Percentiles rank a stretch among this genome's conserved stretches.
Evolutionary conservation across 805 yeast genomes (phyloP).

Genomic region (Kodamaea neixiangensis): DNA sequence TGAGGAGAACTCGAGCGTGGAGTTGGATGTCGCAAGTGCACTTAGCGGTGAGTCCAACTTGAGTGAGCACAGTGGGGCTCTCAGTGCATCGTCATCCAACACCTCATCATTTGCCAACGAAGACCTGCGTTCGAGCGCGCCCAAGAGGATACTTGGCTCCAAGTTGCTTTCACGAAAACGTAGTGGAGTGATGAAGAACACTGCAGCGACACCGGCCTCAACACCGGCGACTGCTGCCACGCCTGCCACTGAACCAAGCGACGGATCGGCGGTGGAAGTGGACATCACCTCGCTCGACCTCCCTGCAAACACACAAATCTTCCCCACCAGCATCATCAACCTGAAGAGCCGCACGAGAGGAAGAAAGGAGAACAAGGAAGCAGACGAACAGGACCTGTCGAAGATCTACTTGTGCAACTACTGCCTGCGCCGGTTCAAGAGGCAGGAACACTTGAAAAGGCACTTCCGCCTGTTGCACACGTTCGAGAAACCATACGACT

Average conservation of each 20-base stretch:
- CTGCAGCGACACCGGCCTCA: neutral
- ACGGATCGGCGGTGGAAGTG: conserved; percentile 30
- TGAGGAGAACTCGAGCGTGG: conserved; percentile 14
- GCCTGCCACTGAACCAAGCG: neutral
- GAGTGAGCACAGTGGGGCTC: neutral
- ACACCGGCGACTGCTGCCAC: neutral
- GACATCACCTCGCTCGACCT: conserved; percentile 41
- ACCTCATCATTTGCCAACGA: conserved; percentile 8
- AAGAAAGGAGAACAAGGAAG: conserved; percentile 61
- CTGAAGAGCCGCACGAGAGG: conserved; percentile 52
- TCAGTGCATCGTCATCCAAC: conserved; percentile 7
- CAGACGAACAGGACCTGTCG: conserved; percentile 48
- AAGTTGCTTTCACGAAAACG: conserved; percentile 37
- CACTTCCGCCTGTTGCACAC: conserved; percentile 75
- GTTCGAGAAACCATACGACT: conserved; percentile 68
- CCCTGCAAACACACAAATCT: conserved; percentile 41
- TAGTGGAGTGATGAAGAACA: conserved; percentile 6
- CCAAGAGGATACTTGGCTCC: conserved; percentile 42
- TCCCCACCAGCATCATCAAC: conserved; percentile 34
- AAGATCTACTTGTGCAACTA: conserved; percentile 65
- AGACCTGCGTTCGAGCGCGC: conserved; percentile 21
- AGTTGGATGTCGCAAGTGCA: conserved; percentile 6
- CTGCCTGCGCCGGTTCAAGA: conserved; percentile 65
- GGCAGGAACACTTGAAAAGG: conserved; percentile 77
- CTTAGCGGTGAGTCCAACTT: neutral